Percentiles rank a stretch among this genome's conserved stretches.
Conservation (phyloP, 148 eudicot species). For the Vaccinium vitisidaea region DNA sequence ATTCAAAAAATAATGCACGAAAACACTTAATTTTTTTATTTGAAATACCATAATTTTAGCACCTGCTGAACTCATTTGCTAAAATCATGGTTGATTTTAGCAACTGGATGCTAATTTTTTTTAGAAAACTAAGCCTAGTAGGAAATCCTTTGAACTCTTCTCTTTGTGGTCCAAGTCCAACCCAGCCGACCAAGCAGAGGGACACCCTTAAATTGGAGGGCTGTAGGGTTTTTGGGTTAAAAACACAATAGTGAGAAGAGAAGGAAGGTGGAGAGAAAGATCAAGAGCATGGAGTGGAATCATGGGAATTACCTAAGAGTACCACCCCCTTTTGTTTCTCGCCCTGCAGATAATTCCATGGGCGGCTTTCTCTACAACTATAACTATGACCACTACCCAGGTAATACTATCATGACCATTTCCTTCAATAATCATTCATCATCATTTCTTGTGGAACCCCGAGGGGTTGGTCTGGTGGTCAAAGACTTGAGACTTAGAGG, state of each 20-base stretch:
- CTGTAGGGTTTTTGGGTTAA: neutral
- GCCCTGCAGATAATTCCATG: conserved; percentile 40
- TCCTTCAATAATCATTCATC: neutral
- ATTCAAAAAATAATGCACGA: too few species aligned
- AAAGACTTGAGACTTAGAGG: too few species aligned
- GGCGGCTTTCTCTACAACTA: conserved; percentile 52
- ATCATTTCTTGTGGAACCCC: too few species aligned
- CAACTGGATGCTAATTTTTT: too few species aligned
- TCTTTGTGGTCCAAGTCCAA: conserved; percentile 19
- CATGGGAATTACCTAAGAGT: conserved; percentile 21
- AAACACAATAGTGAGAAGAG: neutral
- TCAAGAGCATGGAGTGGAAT: conserved; percentile 48
- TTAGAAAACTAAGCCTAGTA: too few species aligned
- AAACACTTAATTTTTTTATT: too few species aligned
- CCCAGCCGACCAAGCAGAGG: neutral
- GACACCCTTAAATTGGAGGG: neutral
- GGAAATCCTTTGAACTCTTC: neutral
- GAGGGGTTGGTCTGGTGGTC: too few species aligned
- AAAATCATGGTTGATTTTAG: too few species aligned
- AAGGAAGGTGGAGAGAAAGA: neutral
- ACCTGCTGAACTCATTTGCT: too few species aligned
- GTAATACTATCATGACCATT: conserved; percentile 6
- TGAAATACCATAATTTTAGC: too few species aligned
- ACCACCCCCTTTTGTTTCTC: conserved; percentile 37
- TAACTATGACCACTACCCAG: conserved; percentile 43